A percentile compares a stretch with the other conserved stretches of the same genome.
Evolutionary conservation across 768 basidiomycete genomes (phyloP).

Genomic region (Heimioporus sp.): DNA sequence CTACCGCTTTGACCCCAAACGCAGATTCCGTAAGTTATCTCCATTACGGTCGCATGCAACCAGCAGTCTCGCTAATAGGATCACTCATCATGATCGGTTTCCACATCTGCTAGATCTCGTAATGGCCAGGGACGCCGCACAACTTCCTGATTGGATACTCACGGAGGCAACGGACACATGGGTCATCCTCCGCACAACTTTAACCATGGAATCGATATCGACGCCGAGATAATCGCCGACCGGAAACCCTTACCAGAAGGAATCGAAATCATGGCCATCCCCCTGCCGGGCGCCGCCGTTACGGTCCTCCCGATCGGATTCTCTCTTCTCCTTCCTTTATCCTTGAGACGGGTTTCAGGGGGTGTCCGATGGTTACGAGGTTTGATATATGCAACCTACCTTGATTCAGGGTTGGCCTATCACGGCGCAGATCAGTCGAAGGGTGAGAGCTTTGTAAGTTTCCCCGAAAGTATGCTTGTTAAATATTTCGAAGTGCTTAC

Average conservation of each 20-base stretch:
- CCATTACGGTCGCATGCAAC: constrained; percentile 13
- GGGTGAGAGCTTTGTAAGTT: constrained; percentile 14
- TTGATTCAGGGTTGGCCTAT: constrained; percentile 18
- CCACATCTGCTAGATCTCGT: constrained; percentile 21
- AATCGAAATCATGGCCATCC: constrained; percentile 13
- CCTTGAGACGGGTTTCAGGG: constrained; percentile 3
- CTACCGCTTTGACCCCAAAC: constrained; percentile 9
- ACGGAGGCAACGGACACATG: constrained; percentile 23
- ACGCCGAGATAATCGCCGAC: constrained; percentile 18
- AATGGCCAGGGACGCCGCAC: constrained; percentile 24
- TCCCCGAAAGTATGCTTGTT: constrained; percentile 15
- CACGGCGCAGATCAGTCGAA: constrained; percentile 15
- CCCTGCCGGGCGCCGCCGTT: constrained; percentile 26
- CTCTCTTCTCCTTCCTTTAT: neutral
- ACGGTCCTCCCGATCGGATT: constrained; percentile 10
- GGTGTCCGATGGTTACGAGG: constrained; percentile 10
- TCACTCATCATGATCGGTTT: constrained; percentile 18
- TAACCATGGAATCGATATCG: constrained; percentile 26
- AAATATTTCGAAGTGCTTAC: constrained; percentile 20
- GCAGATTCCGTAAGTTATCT: constrained; percentile 15
- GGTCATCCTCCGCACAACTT: constrained; percentile 11
- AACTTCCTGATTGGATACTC: constrained; percentile 18
- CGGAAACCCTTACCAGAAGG: constrained; percentile 10
- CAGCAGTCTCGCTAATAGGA: constrained; percentile 17
- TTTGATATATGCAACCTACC: constrained; percentile 4